A percentile compares a stretch with the other conserved stretches of the same genome.
Conservation (phyloP, 2,329 filamentous ascomycete species). For the Penicillium sp. region DNA sequence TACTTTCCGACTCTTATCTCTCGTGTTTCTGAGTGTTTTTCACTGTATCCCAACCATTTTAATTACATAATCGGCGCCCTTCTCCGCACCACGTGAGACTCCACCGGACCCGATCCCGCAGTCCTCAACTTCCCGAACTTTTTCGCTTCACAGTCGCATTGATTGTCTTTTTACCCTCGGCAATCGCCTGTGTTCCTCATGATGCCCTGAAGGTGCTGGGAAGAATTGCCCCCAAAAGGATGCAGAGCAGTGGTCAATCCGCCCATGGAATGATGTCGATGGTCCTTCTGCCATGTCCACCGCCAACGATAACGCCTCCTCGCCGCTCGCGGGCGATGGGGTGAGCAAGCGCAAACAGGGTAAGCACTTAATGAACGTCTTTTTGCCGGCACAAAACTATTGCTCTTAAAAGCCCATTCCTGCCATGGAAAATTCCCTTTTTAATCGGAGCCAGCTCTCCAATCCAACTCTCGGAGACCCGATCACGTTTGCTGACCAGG, state of each 20-base stretch:
- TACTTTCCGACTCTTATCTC: conserved; percentile 2
- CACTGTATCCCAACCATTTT: conserved; percentile 2
- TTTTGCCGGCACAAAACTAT: background rate
- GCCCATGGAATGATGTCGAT: conserved; percentile 35
- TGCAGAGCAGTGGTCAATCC: conserved; percentile 33
- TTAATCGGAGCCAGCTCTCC: background rate
- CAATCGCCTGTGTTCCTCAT: conserved; percentile 23
- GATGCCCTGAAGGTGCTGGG: conserved; percentile 28
- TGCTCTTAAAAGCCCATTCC: background rate
- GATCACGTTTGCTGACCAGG: conserved; percentile 15
- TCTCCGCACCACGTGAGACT: conserved; percentile 37
- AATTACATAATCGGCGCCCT: conserved; percentile 31
- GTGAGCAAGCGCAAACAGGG: conserved; percentile 49
- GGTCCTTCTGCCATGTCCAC: conserved; percentile 46
- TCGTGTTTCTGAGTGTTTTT: background rate
- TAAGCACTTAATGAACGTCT: conserved; percentile 26
- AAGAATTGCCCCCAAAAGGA: conserved; percentile 23
- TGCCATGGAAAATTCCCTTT: background rate
- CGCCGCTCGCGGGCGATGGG: conserved; percentile 41
- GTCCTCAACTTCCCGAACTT: conserved; percentile 34
- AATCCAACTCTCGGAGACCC: background rate
- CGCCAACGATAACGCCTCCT: conserved; percentile 41
- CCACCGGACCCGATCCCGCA: conserved; percentile 35
- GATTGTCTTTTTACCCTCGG: conserved; percentile 28
- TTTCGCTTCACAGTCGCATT: conserved; percentile 30